Evolutionary conservation across 208 protist species (phyloP), one percentile per base, ranked within the genome.

Genomic region (Angomonas deanei): DNA sequence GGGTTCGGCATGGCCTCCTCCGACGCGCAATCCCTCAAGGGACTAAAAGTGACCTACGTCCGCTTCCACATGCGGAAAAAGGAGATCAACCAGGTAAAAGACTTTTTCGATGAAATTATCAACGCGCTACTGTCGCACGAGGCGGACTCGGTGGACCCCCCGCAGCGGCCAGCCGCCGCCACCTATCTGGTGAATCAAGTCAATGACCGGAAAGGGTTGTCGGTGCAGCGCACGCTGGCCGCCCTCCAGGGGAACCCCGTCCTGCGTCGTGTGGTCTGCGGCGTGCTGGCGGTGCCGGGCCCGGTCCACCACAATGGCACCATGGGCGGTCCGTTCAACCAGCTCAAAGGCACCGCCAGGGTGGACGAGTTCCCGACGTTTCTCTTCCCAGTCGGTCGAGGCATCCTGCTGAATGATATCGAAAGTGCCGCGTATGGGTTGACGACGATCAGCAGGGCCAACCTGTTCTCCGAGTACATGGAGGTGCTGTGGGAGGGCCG

Each of bases 401-500:
- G 69, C 39, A 53, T 58, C n/a, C 62, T 91, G 2, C 69, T 91
- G 19, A 91, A 91, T 49, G 84, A 91, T 50, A 65, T 91, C 3
- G 73, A 88, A 49, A 80, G 80, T 0, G 80, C 78, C 36, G 80
- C 67, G 39, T 88, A 84, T 31, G 84, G 84, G 21, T 72, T 91
- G 11, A 53, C 85, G n/a, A 76, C 84, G 10, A 50, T 76, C 31
- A 85, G 80, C 55, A 72, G 87, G 26, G 67, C 66, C 6, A 57
- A 68, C 21, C 15, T 68, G 15, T 75, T 91, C 3, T 3, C 56
- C 3, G 61, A 84, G n/a, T 88, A 88, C 74, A 87, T 87, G 70
- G 66, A 57, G 23, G 56, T 84, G 13, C 66, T 91, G 77, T 91
- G 84, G 84, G 73, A 91, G 64, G 84, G 84, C 50, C 76, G 70